Percentiles rank a stretch among this genome's conserved stretches.
These are phyloP conservation scores for Pleurozium schreberi DNA, from an alignment of 225 moss, liverwort and hornwort species.

Conservation along the genomic window DNA sequence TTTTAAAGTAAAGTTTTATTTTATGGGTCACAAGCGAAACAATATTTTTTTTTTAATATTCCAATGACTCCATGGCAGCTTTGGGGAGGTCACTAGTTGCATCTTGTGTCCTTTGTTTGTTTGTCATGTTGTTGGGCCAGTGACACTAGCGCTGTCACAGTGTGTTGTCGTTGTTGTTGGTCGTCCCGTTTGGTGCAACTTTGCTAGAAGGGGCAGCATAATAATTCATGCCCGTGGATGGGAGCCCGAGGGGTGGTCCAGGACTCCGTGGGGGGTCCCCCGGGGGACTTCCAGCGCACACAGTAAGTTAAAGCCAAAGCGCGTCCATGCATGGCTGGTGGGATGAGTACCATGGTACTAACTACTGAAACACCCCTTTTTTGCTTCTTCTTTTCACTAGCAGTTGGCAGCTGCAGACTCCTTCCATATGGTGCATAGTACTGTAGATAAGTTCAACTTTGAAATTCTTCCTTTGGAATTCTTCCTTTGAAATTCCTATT, in stretches of 20 bases:
- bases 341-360: neutral
- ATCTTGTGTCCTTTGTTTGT: neutral
- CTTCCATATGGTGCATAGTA: neutral
- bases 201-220: neutral
- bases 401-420: neutral
- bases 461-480: neutral
- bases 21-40: neutral
- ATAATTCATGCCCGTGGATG: conserved; percentile 1
- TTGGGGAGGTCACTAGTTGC: neutral
- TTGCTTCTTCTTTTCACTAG: too few species aligned
- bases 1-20: neutral
- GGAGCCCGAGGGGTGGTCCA: neutral
- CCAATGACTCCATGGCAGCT: neutral
- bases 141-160: neutral
- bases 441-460: neutral
- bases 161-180: neutral
- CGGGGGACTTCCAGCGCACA: neutral
- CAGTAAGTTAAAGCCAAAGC: neutral
- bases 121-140: neutral
- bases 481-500: neutral
- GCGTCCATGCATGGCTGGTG: neutral
- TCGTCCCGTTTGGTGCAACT: neutral
- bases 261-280: too few species aligned
- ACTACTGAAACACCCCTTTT: neutral
- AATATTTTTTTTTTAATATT: neutral